These are phyloP conservation scores for Venturia oleaginea DNA, from an alignment of 2,329 filamentous ascomycete genomes.

Conservation along the genomic window DNA sequence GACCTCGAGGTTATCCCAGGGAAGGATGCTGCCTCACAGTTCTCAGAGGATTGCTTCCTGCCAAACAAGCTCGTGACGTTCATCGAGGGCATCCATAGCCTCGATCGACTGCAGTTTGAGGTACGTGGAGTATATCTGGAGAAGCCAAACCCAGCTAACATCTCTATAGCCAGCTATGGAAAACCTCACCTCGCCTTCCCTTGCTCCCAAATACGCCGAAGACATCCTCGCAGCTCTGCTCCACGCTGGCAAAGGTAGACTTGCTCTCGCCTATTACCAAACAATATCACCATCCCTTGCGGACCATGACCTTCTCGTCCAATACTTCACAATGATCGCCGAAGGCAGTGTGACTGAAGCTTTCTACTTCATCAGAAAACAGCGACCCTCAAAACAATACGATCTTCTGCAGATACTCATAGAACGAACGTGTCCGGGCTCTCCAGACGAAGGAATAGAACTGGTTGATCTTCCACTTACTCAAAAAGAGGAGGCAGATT, in stretches of 20 bases:
- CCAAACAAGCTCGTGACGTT: slow-evolving; percentile 71
- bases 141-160: slow-evolving; percentile 15
- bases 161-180: slow-evolving; percentile 53
- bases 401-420: slow-evolving; percentile 52
- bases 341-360: slow-evolving; percentile 61
- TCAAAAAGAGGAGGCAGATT: slow-evolving; percentile 61
- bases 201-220: slow-evolving; percentile 73
- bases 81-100: slow-evolving; percentile 72
- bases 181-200: slow-evolving; percentile 67
- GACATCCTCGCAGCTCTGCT: slow-evolving; percentile 67
- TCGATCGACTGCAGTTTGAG: slow-evolving; percentile 63
- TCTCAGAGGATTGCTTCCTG: slow-evolving; percentile 57
- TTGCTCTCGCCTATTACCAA: slow-evolving; percentile 71
- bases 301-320: slow-evolving; percentile 50
- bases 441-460: slow-evolving; percentile 52
- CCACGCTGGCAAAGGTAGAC: slow-evolving; percentile 36
- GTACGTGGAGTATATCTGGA: slow-evolving; percentile 29
- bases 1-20: slow-evolving; percentile 51
- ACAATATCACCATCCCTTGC: slow-evolving; percentile 65
- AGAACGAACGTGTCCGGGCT: slow-evolving; percentile 40
- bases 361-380: slow-evolving; percentile 61
- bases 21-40: slow-evolving; percentile 44
- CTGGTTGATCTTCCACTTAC: slow-evolving; percentile 67
- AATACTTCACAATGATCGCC: slow-evolving; percentile 62
- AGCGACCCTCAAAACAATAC: slow-evolving; percentile 47